Conservation (phyloP, 75 land plant species). For the Pinus tabuliformis region DNA sequence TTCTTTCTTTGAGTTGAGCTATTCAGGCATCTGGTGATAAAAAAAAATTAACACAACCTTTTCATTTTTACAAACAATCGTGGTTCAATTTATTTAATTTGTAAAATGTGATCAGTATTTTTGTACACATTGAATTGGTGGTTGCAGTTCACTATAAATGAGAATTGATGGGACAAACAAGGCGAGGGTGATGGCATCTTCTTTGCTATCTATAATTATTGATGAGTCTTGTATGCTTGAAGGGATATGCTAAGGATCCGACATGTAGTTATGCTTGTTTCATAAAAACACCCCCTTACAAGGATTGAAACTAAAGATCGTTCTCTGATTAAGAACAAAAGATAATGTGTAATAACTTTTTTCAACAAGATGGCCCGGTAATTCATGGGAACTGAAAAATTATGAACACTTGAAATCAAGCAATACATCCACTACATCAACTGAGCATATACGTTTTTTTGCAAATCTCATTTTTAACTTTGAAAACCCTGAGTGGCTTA, state of each 20-base stretch:
- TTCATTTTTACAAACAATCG: not conserved
- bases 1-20: not conserved
- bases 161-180: not conserved
- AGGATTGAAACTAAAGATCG: not conserved
- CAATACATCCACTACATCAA: too few species aligned
- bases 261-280: not conserved
- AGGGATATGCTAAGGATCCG: not conserved
- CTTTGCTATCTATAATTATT: not conserved
- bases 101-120: too few species aligned
- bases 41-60: not conserved
- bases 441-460: not conserved
- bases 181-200: not conserved
- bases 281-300: not conserved
- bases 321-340: not conserved
- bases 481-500: not conserved
- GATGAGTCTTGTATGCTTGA: not conserved
- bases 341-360: too few species aligned
- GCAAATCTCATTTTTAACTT: not conserved
- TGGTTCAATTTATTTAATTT: too few species aligned
- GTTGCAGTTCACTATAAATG: too few species aligned
- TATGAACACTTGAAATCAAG: not conserved
- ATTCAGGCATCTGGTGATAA: not conserved
- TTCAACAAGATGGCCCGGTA: not conserved
- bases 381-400: not conserved
- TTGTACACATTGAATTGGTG: too few species aligned